Conservation (phyloP, 441 rosid species). For the Capsella rubella region DNA sequence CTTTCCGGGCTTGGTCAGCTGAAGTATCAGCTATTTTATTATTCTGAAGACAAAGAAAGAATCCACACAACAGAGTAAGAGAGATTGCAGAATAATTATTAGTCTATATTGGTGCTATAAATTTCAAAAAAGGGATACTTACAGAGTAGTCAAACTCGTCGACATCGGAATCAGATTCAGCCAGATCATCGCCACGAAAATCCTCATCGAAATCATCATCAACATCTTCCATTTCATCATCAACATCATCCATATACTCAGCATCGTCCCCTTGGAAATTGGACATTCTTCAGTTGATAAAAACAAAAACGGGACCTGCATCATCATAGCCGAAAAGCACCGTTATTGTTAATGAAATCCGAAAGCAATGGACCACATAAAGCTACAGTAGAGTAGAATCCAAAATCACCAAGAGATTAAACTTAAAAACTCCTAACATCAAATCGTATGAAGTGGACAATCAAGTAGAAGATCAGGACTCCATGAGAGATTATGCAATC, state of each 20-base stretch:
- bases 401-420: not conserved
- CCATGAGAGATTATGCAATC: not conserved
- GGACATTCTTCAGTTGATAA: conserved; percentile 49
- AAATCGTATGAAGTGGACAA: not conserved
- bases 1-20: conserved; percentile 67
- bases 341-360: not conserved
- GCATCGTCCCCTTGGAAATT: conserved; percentile 65
- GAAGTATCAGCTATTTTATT: conserved; percentile 62
- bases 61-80: not conserved
- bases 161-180: conserved; percentile 64
- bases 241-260: conserved; percentile 66
- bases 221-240: conserved; percentile 54
- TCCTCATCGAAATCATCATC: conserved; percentile 55
- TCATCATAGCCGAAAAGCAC: not conserved
- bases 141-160: conserved; percentile 70
- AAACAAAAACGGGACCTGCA: conserved; percentile 11
- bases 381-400: conserved; percentile 9
- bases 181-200: conserved; percentile 54
- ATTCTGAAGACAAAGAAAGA: conserved; percentile 43
- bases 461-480: not conserved
- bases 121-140: conserved; percentile 28
- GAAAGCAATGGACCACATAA: not conserved
- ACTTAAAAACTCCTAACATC: not conserved
- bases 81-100: not conserved
- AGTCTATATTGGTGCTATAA: not conserved